phyloP scores from a whole-genome alignment of 192 early-diverging fungal genomes.

The Mortierella hygrophila region DNA sequence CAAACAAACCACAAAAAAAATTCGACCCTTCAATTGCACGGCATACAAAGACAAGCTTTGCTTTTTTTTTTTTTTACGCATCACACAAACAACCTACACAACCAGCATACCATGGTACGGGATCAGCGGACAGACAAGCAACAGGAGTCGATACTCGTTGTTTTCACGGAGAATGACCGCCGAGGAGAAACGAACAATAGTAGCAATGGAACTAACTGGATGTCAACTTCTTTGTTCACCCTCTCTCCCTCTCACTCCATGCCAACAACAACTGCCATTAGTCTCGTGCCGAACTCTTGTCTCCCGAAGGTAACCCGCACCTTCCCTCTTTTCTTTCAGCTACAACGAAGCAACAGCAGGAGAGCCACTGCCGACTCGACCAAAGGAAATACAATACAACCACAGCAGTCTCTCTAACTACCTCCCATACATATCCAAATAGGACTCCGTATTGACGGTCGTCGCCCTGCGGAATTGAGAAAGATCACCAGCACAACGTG shows the following conservation, averaged over 20 bases:
- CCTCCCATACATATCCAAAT: background rate
- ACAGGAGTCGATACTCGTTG: background rate
- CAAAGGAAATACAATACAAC: background rate
- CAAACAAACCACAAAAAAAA: constrained; percentile 1
- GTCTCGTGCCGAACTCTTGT: constrained; percentile 64
- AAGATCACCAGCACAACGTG: constrained; percentile 84
- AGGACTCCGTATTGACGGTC: constrained; percentile 95
- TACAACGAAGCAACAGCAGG: too few species aligned
- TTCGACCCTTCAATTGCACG: background rate
- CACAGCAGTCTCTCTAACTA: background rate
- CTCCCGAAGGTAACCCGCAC: constrained; percentile 55
- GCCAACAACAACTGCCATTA: constrained; percentile 16
- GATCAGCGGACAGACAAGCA: background rate
- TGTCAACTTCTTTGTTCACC: background rate
- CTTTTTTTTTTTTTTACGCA: background rate
- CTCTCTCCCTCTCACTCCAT: background rate
- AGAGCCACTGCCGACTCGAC: background rate
- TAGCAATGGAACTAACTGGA: background rate
- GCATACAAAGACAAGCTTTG: background rate
- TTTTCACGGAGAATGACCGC: too few species aligned
- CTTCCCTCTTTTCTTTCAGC: background rate
- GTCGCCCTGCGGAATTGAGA: constrained; percentile 89
- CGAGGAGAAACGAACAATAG: background rate
- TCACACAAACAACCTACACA: background rate
- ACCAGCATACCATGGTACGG: constrained; percentile 10